Evolutionary conservation across 1,139 yeast genomes (phyloP).

Genomic region (Yamadazyma triangularis): DNA sequence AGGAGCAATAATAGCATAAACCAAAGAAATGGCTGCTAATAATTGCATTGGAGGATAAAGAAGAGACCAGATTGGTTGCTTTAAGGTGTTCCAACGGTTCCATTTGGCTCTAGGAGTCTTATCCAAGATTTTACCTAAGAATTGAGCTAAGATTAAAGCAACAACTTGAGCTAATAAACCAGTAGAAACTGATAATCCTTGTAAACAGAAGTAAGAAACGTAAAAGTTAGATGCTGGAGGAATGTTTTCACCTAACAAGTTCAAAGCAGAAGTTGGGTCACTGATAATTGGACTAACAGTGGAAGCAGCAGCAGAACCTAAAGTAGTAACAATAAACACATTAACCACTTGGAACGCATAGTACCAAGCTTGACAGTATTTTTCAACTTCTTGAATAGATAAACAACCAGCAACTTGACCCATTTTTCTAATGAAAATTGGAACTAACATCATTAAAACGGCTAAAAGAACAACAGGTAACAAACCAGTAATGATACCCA

Average conservation of each 20-base stretch:
- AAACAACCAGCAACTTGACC: conserved; percentile 72
- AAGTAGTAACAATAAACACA: conserved; percentile 74
- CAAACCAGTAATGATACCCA: conserved; percentile 75
- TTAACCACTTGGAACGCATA: conserved; percentile 89
- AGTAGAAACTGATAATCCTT: conserved; percentile 39
- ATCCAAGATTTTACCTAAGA: conserved; percentile 44
- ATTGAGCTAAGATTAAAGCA: conserved; percentile 40
- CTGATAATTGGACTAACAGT: conserved; percentile 57
- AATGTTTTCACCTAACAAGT: conserved; percentile 51
- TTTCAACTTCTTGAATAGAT: conserved; percentile 68
- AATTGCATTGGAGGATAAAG: conserved; percentile 39
- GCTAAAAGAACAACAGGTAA: conserved; percentile 83
- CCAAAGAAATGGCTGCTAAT: conserved; percentile 34
- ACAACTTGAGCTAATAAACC: conserved; percentile 39
- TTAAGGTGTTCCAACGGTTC: conserved; percentile 39
- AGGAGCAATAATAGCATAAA: conserved; percentile 41
- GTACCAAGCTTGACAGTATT: conserved; percentile 79
- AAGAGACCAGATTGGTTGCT: conserved; percentile 38
- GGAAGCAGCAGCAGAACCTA: conserved; percentile 75
- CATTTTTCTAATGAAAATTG: conserved; percentile 60
- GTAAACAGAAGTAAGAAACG: conserved; percentile 46
- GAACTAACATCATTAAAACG: conserved; percentile 75
- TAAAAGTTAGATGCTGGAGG: conserved; percentile 75
- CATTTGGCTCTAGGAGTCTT: conserved; percentile 45
- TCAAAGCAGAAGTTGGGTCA: conserved; percentile 53